Evolutionary conservation across 2,329 filamentous ascomycete genomes (phyloP).

Genomic region (Nigrospora osmanthi): DNA sequence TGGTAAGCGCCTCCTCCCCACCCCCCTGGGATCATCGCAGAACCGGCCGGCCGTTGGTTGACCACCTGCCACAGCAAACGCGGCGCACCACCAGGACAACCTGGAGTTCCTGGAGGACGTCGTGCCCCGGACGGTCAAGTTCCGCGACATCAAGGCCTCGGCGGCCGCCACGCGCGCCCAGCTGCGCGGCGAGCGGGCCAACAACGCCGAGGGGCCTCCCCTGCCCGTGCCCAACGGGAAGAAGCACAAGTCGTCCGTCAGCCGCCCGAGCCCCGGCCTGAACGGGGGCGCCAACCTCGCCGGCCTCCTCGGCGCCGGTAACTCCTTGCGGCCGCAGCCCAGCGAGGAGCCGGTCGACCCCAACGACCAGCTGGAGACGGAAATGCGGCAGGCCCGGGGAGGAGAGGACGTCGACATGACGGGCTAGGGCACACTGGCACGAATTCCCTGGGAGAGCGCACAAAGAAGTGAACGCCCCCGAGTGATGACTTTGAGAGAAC

Average conservation of each 20-base stretch:
- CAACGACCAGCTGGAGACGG: constrained; percentile 45
- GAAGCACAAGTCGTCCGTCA: constrained; percentile 24
- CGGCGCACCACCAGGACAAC: constrained; percentile 82
- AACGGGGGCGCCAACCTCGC: constrained; percentile 13
- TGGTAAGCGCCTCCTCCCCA: constrained; percentile 39
- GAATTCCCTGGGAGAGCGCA: no score
- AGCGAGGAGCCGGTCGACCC: constrained; percentile 31
- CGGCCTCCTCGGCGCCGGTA: constrained; percentile 17
- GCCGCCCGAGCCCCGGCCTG: constrained; percentile 9
- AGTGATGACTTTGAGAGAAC: no score
- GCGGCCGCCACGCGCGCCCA: constrained; percentile 41
- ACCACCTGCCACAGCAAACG: constrained; percentile 53
- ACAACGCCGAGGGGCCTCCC: constrained; percentile 10
- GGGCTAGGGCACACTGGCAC: constrained; percentile 27
- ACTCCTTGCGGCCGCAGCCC: constrained; percentile 11
- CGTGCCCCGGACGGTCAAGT: constrained; percentile 78
- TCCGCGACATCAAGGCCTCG: constrained; percentile 67
- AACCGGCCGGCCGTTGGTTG: constrained; percentile 7
- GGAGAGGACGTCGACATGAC: constrained; percentile 51
- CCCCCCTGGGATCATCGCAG: neutral
- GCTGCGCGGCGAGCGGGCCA: constrained; percentile 32
- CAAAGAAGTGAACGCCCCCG: no score
- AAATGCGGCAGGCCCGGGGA: constrained; percentile 39
- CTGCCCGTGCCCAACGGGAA: constrained; percentile 23
- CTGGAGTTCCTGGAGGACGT: constrained; percentile 91